Conservation (phyloP, 176 grass and related monocot genomes). For the Rhynchospora tenuis region DNA sequence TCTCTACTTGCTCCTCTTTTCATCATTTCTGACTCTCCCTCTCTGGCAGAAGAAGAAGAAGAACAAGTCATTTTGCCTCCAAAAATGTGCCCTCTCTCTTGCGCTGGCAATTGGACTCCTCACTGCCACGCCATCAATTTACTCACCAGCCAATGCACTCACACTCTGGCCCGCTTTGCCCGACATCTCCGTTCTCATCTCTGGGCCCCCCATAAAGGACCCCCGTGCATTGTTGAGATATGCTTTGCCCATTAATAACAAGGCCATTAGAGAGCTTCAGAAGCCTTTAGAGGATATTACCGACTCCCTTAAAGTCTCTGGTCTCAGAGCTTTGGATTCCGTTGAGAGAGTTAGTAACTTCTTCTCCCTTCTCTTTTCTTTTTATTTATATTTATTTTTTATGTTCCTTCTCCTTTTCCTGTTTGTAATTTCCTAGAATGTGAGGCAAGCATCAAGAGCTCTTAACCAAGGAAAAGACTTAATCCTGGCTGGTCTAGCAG, state of each 20-base stretch:
- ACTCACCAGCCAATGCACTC: conserved; percentile 44
- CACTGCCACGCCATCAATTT: conserved; percentile 34
- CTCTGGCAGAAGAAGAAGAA: too few relatives aligned
- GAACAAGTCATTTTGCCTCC: conserved; percentile 48
- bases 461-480: conserved; percentile 59
- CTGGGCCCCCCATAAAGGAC: conserved; percentile 97
- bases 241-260: conserved; percentile 92
- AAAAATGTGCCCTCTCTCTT: conserved; percentile 74
- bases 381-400: too few relatives aligned
- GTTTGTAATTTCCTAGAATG: conserved; percentile 50
- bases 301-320: conserved; percentile 81
- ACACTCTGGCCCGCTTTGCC: conserved; percentile 55
- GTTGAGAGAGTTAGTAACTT: conserved; percentile 92
- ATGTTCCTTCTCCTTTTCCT: too few relatives aligned
- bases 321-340: conserved; percentile 89
- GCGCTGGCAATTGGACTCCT: conserved; percentile 76
- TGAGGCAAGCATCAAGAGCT: conserved; percentile 80
- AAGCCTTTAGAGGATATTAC: conserved; percentile 96
- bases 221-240: conserved; percentile 91
- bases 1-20: too few relatives aligned
- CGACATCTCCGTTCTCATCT: conserved; percentile 90
- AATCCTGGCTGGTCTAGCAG: conserved; percentile 77
- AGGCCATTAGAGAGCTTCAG: conserved; percentile 92
- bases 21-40: conserved; percentile 20
- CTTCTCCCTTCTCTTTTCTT: too few relatives aligned